Evolutionary conservation across 2,329 filamentous ascomycete genomes (phyloP), one percentile per base, ranked within the genome.

Genomic region (Penicillium corylophilum): DNA sequence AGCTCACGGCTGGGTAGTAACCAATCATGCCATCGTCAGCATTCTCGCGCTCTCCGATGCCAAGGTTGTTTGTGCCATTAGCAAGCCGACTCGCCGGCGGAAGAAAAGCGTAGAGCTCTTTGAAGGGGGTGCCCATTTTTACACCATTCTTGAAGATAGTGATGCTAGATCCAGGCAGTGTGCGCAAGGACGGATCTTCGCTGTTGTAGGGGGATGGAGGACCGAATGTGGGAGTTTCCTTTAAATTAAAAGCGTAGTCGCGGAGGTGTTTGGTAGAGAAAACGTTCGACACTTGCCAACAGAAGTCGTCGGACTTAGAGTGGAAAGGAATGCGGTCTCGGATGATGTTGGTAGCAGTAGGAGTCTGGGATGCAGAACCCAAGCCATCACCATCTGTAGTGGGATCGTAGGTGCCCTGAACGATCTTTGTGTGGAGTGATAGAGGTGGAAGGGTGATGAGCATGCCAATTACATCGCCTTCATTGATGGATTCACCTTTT

Each of bases 11-110:
- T 1, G 94, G 94, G 66, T 95, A 96, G 74, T 99, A 99, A 10
- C 94, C 95, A 1, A 96, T 82, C 80, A 94, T 89, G 31, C 93
- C 94, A 66, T 99, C 94, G 66, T 99, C 94, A 55, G 95, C 84
- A 24, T 90, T 90, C 55, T 94, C 88, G 44, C 94, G 80, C 16
- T 89, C 90, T 12, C 89, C 90, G 38, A 87, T 71, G 3, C 72
- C 73, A 18, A 72, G 56, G 47, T 75, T 74, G 51, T 74, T 74
- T 23, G 70, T 72, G 5, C 68, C 69, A 41, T 73, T 74, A 18
- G 73, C 72, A 12, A 76, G 70, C 41, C 72, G 70, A 50, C 90
- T 95, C 0, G 94, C 92, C 0, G 92, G 93, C 0, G 94, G 94
- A 1, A 99, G 78, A 73, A 99, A 99, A 3, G 91, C 86, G 23